Percentiles rank a stretch among this genome's conserved stretches.
Conservation (phyloP, 2,329 filamentous ascomycete genomes). For the Aplosporella prunicola region DNA sequence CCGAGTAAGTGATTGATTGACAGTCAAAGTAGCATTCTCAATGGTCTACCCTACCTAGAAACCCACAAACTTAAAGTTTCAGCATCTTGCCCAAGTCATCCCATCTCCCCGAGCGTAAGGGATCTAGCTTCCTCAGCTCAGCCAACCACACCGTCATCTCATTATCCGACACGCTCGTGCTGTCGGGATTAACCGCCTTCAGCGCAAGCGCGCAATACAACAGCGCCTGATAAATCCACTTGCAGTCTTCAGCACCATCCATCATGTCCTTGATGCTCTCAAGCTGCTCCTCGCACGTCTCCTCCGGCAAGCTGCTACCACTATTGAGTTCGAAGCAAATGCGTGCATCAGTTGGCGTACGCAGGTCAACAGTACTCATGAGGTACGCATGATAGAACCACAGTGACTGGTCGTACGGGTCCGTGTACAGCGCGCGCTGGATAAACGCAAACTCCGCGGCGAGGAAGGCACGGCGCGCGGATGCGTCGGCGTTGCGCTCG, state of each 20-base stretch:
- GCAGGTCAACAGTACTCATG: constrained; percentile 53
- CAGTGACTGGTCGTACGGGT: constrained; percentile 87
- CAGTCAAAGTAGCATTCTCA: no score
- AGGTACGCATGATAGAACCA: constrained; percentile 96
- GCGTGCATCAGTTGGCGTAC: constrained; percentile 41
- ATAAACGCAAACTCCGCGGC: constrained; percentile 70
- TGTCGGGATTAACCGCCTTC: neutral
- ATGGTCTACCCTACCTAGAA: no score
- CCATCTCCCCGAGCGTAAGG: constrained; percentile 67
- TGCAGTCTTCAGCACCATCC: constrained; percentile 59
- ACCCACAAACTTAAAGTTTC: constrained; percentile 8
- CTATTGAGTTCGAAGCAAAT: constrained; percentile 56
- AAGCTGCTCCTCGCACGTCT: constrained; percentile 61
- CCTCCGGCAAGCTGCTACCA: constrained; percentile 46
- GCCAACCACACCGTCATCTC: constrained; percentile 47
- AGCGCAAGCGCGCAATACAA: constrained; percentile 56
- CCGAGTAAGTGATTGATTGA: no score
- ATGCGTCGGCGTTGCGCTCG: constrained; percentile 57
- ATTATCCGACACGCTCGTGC: constrained; percentile 43
- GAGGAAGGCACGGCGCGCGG: constrained; percentile 57
- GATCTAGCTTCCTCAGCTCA: constrained; percentile 60
- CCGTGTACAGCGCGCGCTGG: constrained; percentile 70
- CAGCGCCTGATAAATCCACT: constrained; percentile 84
- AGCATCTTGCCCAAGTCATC: constrained; percentile 36
- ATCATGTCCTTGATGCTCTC: constrained; percentile 62